Conservation (phyloP, 495 filamentous ascomycete genomes). For the Cryomyces minteri region DNA sequence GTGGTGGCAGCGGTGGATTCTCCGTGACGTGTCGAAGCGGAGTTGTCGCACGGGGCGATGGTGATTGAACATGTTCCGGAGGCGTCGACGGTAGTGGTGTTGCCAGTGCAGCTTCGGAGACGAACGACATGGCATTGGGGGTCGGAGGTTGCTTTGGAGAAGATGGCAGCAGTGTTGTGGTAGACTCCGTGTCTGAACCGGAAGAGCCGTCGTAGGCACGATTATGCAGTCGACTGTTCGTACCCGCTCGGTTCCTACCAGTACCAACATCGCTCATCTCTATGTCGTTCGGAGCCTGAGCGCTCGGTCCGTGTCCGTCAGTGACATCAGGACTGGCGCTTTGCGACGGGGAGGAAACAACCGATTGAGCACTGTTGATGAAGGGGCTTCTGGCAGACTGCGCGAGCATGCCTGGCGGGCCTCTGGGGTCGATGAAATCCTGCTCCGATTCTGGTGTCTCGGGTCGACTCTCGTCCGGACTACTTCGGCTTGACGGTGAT, state of each 20-base stretch:
- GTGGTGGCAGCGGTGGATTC: slow-evolving; percentile 1
- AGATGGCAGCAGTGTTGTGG: too few relatives aligned
- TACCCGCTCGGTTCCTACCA: neutral
- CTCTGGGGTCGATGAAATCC: slow-evolving; percentile 8
- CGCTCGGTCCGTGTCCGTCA: too few relatives aligned
- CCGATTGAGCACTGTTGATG: slow-evolving; percentile 16
- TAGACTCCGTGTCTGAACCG: slow-evolving; percentile 1
- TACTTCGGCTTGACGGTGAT: neutral
- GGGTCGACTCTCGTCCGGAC: neutral
- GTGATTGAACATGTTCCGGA: slow-evolving; percentile 4
- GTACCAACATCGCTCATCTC: slow-evolving; percentile 9
- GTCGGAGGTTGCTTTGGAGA: too few relatives aligned
- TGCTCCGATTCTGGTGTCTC: slow-evolving; percentile 1
- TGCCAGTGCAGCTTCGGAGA: too few relatives aligned
- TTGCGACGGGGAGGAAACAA: too few relatives aligned
- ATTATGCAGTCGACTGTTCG: too few relatives aligned
- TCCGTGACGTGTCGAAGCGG: slow-evolving; percentile 3
- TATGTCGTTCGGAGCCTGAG: slow-evolving; percentile 1
- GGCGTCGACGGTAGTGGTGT: slow-evolving; percentile 5
- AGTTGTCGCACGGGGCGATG: slow-evolving; percentile 2
- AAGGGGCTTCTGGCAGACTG: slow-evolving; percentile 15
- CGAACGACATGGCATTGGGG: too few relatives aligned
- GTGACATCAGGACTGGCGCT: too few relatives aligned
- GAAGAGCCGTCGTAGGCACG: slow-evolving; percentile 14
- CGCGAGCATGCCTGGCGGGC: slow-evolving; percentile 8